Conservation (phyloP, 2,329 filamentous ascomycete genomes). For the Aspergillus uvarum region DNA sequence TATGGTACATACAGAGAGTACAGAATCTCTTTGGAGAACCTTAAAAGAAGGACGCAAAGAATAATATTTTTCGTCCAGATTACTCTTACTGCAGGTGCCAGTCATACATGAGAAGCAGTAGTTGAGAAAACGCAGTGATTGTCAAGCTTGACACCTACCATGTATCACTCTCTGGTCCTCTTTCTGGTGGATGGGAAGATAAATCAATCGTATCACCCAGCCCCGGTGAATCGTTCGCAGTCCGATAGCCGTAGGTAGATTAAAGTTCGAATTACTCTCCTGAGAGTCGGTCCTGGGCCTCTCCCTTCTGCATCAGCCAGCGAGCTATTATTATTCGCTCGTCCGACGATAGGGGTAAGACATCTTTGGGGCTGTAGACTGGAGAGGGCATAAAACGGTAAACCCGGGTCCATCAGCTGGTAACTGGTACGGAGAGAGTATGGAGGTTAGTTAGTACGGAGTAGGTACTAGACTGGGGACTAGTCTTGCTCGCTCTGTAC, state of each 20-base stretch:
- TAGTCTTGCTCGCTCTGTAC: slow-evolving; percentile 1
- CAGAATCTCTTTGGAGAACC: neutral
- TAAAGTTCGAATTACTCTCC: slow-evolving; percentile 16
- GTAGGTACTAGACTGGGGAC: neutral
- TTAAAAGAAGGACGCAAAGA: slow-evolving; percentile 7
- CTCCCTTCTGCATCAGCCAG: slow-evolving; percentile 11
- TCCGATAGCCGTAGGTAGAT: slow-evolving; percentile 6
- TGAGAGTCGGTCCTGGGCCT: slow-evolving; percentile 6
- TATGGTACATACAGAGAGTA: neutral
- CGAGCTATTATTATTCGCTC: slow-evolving; percentile 13
- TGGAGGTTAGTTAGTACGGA: neutral
- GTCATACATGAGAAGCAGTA: slow-evolving; percentile 17
- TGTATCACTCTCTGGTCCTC: neutral
- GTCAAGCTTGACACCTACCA: neutral
- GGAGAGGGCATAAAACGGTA: slow-evolving; percentile 3
- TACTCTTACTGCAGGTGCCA: slow-evolving; percentile 23
- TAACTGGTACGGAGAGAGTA: slow-evolving; percentile 8
- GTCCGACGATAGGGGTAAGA: slow-evolving; percentile 17
- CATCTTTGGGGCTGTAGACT: slow-evolving; percentile 14
- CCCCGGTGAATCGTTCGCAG: neutral
- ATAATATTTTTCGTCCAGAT: slow-evolving; percentile 11
- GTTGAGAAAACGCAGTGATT: neutral
- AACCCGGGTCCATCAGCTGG: neutral
- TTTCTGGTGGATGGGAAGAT: neutral
- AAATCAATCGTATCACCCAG: slow-evolving; percentile 3